Evolutionary conservation across 768 basidiomycete species (phyloP).

Genomic region (Auriscalpium microsporum): DNA sequence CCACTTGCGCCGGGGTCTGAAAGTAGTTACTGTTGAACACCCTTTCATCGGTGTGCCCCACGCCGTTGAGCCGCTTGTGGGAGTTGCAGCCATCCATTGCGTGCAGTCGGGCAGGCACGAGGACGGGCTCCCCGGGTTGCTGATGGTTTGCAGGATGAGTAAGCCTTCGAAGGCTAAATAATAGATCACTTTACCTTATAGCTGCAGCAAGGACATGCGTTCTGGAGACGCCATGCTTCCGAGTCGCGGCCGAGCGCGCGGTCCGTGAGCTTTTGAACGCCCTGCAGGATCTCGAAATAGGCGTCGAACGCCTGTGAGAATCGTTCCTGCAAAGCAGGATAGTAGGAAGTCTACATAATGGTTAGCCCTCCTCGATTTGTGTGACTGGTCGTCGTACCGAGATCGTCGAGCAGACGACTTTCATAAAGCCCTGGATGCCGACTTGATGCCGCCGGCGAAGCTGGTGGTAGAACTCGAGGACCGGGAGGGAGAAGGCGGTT

Average conservation of each 20-base stretch:
- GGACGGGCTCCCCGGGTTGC: not conserved
- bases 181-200: not conserved
- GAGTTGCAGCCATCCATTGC: constrained; percentile 1
- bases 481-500: not conserved
- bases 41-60: not conserved
- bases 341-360: not conserved
- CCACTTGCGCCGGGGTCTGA: not conserved
- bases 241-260: not conserved
- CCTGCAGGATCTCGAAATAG: not conserved
- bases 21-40: not conserved
- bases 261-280: not conserved
- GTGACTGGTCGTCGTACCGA: not conserved
- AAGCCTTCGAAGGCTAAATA: not conserved
- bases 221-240: not conserved
- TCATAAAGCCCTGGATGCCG: not conserved
- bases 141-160: not conserved
- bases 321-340: not conserved
- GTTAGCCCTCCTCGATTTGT: not conserved
- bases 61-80: not conserved
- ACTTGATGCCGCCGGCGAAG: not conserved
- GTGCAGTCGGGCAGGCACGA: not conserved
- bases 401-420: not conserved
- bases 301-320: not conserved
- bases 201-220: not conserved
- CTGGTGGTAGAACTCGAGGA: not conserved